phyloP scores from a whole-genome alignment of 768 basidiomycete genomes.

The Lactarius indigo region DNA sequence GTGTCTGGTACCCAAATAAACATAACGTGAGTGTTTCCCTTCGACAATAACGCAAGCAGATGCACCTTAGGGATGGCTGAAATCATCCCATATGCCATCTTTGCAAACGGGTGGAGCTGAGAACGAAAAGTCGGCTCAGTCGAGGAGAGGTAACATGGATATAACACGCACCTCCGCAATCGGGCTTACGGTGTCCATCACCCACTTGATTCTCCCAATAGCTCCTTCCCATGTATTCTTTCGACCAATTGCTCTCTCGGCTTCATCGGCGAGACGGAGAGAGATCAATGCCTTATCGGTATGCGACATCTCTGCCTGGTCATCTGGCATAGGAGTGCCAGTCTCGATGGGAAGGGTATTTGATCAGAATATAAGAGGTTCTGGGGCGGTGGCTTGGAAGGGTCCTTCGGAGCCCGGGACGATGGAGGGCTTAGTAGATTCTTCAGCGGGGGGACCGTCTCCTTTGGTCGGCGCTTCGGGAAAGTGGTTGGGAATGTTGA shows the following conservation, averaged over 20 bases:
- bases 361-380: too few relatives aligned
- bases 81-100: background rate
- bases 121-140: background rate
- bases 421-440: too few relatives aligned
- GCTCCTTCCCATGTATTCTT: background rate
- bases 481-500: too few relatives aligned
- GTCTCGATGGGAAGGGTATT: too few relatives aligned
- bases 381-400: too few relatives aligned
- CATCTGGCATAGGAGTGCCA: too few relatives aligned
- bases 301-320: too few relatives aligned
- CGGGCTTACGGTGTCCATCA: background rate
- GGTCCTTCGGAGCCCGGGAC: too few relatives aligned
- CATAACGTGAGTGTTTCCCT: background rate
- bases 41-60: background rate
- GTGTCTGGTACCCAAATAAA: background rate
- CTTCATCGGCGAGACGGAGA: background rate
- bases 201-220: background rate
- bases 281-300: background rate
- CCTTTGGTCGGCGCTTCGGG: too few relatives aligned
- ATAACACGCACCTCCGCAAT: background rate
- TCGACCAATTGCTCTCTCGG: accelerated
- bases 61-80: background rate
- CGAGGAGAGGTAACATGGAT: too few relatives aligned
- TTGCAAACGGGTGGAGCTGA: background rate
- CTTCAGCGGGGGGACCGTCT: too few relatives aligned